A percentile compares a stretch with the other conserved stretches of the same genome.
These are phyloP conservation scores for Limonomyces culmigenus DNA, from an alignment of 1,284 basidiomycete genomes.

Conservation along the genomic window DNA sequence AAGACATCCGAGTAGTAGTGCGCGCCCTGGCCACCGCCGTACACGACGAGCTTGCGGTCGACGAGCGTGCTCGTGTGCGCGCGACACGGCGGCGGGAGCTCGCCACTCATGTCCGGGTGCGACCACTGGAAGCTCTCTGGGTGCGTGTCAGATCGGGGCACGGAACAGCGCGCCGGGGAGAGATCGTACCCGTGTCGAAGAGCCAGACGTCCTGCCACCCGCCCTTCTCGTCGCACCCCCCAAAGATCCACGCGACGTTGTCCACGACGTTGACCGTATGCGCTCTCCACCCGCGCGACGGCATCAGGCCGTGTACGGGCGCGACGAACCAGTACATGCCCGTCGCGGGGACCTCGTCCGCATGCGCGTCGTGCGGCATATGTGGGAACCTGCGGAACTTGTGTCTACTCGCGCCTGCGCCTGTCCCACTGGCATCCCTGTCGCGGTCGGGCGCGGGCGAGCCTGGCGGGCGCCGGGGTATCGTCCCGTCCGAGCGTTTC, in stretches of 20 bases:
- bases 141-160: conserved; percentile 1
- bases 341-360: conserved; percentile 33
- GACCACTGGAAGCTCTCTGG: conserved; percentile 86
- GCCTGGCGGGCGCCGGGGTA: no score
- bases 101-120: conserved; percentile 56
- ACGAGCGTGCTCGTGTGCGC: conserved; percentile 83
- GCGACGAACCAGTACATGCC: conserved; percentile 80
- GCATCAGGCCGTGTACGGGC: conserved; percentile 63
- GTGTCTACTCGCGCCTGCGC: no score
- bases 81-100: conserved; percentile 65
- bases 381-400: conserved; percentile 26
- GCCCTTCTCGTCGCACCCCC: conserved; percentile 72
- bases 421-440: no score
- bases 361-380: conserved; percentile 39
- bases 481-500: no score
- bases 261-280: conserved; percentile 78
- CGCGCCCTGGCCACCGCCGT: conserved; percentile 76
- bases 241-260: conserved; percentile 73
- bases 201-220: conserved; percentile 69
- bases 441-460: no score
- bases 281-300: conserved; percentile 62
- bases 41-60: conserved; percentile 65
- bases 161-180: background rate
- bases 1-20: conserved; percentile 64
- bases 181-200: conserved; percentile 62